A percentile compares a stretch with the other conserved stretches of the same genome.
Evolutionary conservation across 169 alveolate genomes (phyloP).

Genomic region (Plasmodium vinckei): DNA sequence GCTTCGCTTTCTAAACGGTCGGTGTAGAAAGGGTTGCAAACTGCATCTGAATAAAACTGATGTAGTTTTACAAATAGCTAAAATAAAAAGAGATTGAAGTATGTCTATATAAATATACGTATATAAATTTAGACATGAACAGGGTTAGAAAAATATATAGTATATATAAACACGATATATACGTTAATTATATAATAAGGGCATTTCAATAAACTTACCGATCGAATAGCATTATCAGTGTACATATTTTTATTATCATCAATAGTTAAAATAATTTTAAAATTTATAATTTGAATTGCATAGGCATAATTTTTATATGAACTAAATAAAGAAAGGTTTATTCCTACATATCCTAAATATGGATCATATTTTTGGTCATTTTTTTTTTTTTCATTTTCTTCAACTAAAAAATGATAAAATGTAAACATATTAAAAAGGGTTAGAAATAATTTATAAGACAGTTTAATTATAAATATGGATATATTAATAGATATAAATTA

Average conservation of each 20-base stretch:
- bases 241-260: slow-evolving; percentile 54
- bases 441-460: background rate
- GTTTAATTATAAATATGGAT: background rate
- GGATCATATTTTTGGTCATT: slow-evolving; percentile 55
- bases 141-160: background rate
- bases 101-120: background rate
- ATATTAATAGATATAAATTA: background rate
- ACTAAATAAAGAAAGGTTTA: slow-evolving; percentile 68
- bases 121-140: background rate
- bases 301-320: slow-evolving; percentile 60
- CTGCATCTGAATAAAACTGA: slow-evolving; percentile 54
- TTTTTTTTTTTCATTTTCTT: slow-evolving; percentile 27
- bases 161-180: background rate
- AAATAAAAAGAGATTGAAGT: background rate
- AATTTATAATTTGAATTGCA: slow-evolving; percentile 26
- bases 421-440: background rate
- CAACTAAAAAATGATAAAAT: slow-evolving; percentile 8
- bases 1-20: slow-evolving; percentile 28
- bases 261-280: slow-evolving; percentile 46
- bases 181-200: background rate
- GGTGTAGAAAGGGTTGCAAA: slow-evolving; percentile 56
- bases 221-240: slow-evolving; percentile 39
- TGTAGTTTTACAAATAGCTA: slow-evolving; percentile 47
- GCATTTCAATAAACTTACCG: slow-evolving; percentile 3
- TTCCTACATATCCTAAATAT: slow-evolving; percentile 57